Evolutionary conservation across 176 grass and related monocot genomes (phyloP), one percentile per base, ranked within the genome.

Genomic region (Aegilops sharonensis): DNA sequence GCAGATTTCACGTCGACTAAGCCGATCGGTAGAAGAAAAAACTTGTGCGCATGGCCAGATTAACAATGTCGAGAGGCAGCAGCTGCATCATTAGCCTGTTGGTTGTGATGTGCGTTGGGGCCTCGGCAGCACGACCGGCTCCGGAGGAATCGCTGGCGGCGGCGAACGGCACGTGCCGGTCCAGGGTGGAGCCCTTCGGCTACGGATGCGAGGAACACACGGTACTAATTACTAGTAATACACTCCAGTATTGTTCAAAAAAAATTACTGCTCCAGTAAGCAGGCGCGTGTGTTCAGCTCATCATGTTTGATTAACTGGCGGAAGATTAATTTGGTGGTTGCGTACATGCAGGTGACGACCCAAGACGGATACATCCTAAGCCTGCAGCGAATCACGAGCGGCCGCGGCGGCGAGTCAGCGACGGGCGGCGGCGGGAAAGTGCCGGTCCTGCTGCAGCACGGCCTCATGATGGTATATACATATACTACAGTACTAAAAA

Each of bases 361-460:
- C 1, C 8, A n/a, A 17, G 90, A 92, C 77, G 90, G 90, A 48
- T 92, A 92, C 61, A 92, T 92, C 77, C 67, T 92, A 23, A 89
- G 90, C 79, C 34, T 92, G 34, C 90, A 92, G 79, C 69, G 87
- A 8, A 92, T 92, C 69, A 75, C 91, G 0, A 68, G 37, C 47
- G 80, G 80, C 13, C 75, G 69, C 5, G 56, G 13, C 52, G 81
- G 48, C 29, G 43, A 12, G 6, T 72, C 66, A 11, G 9, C 73
- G 34, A 37, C 47, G 47, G 17, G 9, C 69, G 72, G 50, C 48
- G 74, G 40, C 17, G 62, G 35, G 11, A 87, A 81, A 62, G 68
- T 82, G 11, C 87, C 90, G 18, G 90, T 89, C 5, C 36, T 92
- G 48, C 84, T 92, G 11, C 90, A 92, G 81, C 90, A 92, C 62